phyloP scores from a whole-genome alignment of 805 yeast species.

The Metschnikowia corniflorae region DNA sequence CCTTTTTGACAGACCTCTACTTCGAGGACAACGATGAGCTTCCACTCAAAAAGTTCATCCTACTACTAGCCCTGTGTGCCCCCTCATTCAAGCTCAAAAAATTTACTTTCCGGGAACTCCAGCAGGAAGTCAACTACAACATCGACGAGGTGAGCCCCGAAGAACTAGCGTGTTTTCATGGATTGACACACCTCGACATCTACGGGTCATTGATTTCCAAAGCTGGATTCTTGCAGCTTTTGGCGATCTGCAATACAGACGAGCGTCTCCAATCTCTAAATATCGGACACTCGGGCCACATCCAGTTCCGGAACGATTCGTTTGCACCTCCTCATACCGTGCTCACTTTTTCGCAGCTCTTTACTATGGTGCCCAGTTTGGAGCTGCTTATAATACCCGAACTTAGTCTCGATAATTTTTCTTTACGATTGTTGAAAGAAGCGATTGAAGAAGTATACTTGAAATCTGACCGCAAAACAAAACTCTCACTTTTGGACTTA shows the following conservation, averaged over 20 bases:
- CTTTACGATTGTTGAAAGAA: slow-evolving; percentile 27
- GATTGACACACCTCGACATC: slow-evolving; percentile 29
- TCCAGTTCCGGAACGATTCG: slow-evolving; percentile 15
- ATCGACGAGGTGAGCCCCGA: slow-evolving; percentile 24
- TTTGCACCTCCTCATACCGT: slow-evolving; percentile 6
- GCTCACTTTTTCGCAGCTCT: slow-evolving; percentile 10
- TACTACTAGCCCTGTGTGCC: slow-evolving; percentile 26
- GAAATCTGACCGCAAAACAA: slow-evolving; percentile 12
- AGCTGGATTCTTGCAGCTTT: slow-evolving; percentile 13
- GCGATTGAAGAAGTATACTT: slow-evolving; percentile 20
- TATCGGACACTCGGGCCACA: slow-evolving; percentile 13
- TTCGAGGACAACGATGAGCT: slow-evolving; percentile 35
- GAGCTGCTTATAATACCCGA: slow-evolving; percentile 28
- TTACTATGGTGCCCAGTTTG: slow-evolving; percentile 20
- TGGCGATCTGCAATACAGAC: slow-evolving; percentile 8
- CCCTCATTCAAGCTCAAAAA: slow-evolving; percentile 25
- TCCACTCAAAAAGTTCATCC: slow-evolving; percentile 26
- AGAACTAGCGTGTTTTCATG: slow-evolving; percentile 24
- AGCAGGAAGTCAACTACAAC: slow-evolving; percentile 19
- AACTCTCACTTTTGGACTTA: slow-evolving; percentile 30
- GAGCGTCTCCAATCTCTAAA: slow-evolving; percentile 7
- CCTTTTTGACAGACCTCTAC: slow-evolving; percentile 14
- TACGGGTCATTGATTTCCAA: slow-evolving; percentile 15
- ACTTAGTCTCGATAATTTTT: slow-evolving; percentile 33
- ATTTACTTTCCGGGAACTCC: slow-evolving; percentile 31